Percentiles rank a stretch among this genome's conserved stretches.
Evolutionary conservation across 768 basidiomycete species (phyloP).

Genomic region (Hygrophorus pudorinus): DNA sequence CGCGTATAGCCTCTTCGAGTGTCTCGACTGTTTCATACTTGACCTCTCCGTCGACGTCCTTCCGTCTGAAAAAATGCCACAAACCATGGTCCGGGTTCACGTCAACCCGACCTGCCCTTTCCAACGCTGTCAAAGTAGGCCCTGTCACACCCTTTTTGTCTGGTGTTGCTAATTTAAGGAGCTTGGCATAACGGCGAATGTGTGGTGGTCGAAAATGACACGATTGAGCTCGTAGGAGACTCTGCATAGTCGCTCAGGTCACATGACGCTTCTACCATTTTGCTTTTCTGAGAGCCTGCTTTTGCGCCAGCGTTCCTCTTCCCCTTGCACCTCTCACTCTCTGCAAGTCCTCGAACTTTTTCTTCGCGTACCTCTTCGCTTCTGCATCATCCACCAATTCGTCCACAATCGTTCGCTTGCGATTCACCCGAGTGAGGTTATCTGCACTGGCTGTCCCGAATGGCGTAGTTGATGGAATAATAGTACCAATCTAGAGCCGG

Average conservation of each 20-base stretch:
- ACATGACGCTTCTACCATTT: constrained; percentile 50
- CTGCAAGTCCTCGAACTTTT: constrained; percentile 79
- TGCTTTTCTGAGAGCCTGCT: constrained; percentile 47
- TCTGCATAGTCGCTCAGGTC: background rate
- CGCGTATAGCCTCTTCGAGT: constrained; percentile 16
- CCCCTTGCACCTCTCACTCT: constrained; percentile 57
- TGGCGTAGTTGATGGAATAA: constrained; percentile 58
- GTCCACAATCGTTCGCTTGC: constrained; percentile 80
- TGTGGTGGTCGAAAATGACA: background rate
- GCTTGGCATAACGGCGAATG: too few relatives aligned
- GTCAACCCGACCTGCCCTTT: constrained; percentile 14
- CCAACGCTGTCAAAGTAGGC: too few relatives aligned
- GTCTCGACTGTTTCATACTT: constrained; percentile 40
- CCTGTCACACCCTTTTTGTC: too few relatives aligned
- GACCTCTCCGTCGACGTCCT: constrained; percentile 33
- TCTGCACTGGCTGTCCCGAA: constrained; percentile 63
- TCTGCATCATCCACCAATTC: constrained; percentile 86
- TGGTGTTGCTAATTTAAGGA: too few relatives aligned
- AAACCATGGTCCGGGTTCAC: constrained; percentile 60
- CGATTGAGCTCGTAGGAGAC: too few relatives aligned
- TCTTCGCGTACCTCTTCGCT: constrained; percentile 80
- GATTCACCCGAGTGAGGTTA: constrained; percentile 56
- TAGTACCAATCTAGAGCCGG: constrained; percentile 59
- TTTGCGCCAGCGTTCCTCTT: constrained; percentile 56
- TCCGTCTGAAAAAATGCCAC: constrained; percentile 65